Percentiles rank a stretch among this genome's conserved stretches.
Conservation (phyloP, 495 filamentous ascomycete genomes). For the Aspergillus sclerotioniger region DNA sequence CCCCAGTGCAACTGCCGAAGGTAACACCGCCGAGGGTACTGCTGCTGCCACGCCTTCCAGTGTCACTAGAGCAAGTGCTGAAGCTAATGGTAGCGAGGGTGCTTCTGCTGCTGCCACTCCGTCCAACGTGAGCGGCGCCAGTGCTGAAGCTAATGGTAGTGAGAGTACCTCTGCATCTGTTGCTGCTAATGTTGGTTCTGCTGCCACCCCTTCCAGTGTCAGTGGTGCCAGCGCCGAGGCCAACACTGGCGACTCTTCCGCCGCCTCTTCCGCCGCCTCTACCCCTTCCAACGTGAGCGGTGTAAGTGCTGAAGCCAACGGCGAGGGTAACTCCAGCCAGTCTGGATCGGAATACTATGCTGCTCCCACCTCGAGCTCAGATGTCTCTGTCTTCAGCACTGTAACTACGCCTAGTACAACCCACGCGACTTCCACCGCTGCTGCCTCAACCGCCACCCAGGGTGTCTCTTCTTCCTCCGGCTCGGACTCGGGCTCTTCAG, state of each 20-base stretch:
- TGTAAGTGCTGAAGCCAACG: slow-evolving; percentile 1
- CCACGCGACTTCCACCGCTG: neutral
- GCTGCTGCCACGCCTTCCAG: neutral
- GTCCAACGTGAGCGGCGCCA: neutral
- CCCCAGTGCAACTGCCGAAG: neutral
- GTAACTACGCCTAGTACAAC: neutral
- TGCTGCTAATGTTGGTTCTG: neutral
- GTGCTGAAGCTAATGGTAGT: neutral
- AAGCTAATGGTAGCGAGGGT: slow-evolving; percentile 3
- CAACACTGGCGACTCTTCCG: neutral
- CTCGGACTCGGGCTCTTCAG: neutral
- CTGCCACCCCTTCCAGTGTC: neutral
- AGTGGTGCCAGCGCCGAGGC: neutral
- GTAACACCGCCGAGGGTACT: too few relatives aligned
- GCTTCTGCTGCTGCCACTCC: neutral
- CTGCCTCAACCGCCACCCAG: neutral
- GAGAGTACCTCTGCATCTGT: neutral
- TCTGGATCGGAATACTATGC: neutral
- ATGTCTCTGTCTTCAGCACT: neutral
- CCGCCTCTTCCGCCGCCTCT: neutral
- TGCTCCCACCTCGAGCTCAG: neutral
- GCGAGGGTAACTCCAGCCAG: neutral
- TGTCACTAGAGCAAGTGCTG: neutral
- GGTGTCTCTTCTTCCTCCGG: neutral
- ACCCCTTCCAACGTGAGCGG: neutral